phyloP scores from a whole-genome alignment of 495 filamentous ascomycete species.

The Cercophora samala region DNA sequence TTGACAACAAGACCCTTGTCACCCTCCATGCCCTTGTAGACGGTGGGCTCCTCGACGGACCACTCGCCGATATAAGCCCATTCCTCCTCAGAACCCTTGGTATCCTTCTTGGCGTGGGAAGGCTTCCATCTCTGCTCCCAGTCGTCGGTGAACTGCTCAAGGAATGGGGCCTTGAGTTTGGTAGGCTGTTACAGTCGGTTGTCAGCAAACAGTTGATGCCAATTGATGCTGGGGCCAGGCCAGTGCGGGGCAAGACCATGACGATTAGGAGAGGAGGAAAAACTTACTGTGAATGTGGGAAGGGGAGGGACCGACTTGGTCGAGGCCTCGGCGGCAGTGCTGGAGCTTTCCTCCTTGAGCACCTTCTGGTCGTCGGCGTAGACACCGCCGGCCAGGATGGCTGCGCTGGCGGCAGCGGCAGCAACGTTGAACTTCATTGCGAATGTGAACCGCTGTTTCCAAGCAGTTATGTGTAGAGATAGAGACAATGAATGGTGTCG shows the following conservation, averaged over 20 bases:
- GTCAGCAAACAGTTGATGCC: conserved; percentile 30
- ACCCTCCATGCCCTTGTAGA: conserved; percentile 91
- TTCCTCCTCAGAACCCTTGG: conserved; percentile 74
- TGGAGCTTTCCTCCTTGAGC: conserved; percentile 43
- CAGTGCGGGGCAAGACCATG: conserved; percentile 18
- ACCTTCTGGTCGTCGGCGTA: conserved; percentile 69
- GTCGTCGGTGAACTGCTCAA: conserved; percentile 96
- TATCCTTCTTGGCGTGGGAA: conserved; percentile 94
- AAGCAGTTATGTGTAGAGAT: conserved; percentile 16
- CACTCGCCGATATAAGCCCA: conserved; percentile 98
- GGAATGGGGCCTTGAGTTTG: conserved; percentile 83
- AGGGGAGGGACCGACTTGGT: conserved; percentile 56
- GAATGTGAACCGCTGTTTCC: conserved; percentile 23
- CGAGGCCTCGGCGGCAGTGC: conserved; percentile 49
- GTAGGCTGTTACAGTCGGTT: conserved; percentile 62
- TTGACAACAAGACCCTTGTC: conserved; percentile 97
- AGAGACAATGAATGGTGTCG: conserved; percentile 21
- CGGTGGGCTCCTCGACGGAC: conserved; percentile 90
- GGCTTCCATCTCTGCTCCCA: conserved; percentile 91
- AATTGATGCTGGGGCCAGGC: not conserved
- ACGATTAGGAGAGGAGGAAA: not conserved
- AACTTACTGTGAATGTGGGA: conserved; percentile 84
- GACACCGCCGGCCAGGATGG: conserved; percentile 64
- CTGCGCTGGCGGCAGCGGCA: conserved; percentile 66
- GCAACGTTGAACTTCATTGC: conserved; percentile 74